Conservation (phyloP, 345 rosid species). For the Gossypioides kirkii region DNA sequence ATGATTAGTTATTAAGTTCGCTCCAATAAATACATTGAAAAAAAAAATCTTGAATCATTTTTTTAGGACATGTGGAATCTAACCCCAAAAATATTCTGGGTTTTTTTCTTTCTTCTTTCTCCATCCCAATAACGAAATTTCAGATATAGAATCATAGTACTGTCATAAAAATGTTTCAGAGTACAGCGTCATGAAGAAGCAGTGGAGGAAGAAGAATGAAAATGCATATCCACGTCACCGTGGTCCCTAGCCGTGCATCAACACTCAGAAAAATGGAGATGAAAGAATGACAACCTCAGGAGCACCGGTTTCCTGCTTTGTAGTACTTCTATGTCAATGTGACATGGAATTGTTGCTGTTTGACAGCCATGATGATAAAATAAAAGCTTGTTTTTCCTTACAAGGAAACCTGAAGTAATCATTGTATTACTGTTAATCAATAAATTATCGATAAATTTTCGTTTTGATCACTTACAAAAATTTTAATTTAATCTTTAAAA, state of each 20-base stretch:
- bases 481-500: too few relatives aligned
- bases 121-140: background rate
- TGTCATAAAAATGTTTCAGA: background rate
- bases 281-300: background rate
- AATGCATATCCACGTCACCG: constrained; percentile 10
- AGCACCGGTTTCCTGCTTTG: background rate
- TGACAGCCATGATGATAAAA: background rate
- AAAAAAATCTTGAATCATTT: too few relatives aligned
- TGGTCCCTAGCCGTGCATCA: constrained; percentile 3
- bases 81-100: too few relatives aligned
- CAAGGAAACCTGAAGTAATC: background rate
- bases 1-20: too few relatives aligned
- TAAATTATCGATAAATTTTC: too few relatives aligned
- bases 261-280: background rate
- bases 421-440: too few relatives aligned
- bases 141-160: background rate
- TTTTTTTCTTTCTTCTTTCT: too few relatives aligned
- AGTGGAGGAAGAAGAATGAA: constrained; percentile 1
- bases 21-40: too few relatives aligned
- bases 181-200: background rate
- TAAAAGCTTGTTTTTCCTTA: background rate
- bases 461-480: too few relatives aligned
- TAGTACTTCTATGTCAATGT: background rate
- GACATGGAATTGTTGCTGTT: background rate
- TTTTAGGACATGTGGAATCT: too few relatives aligned